phyloP scores from a whole-genome alignment of 371 early-diverging fungal species.

The Lichtheimia hyalospora region DNA sequence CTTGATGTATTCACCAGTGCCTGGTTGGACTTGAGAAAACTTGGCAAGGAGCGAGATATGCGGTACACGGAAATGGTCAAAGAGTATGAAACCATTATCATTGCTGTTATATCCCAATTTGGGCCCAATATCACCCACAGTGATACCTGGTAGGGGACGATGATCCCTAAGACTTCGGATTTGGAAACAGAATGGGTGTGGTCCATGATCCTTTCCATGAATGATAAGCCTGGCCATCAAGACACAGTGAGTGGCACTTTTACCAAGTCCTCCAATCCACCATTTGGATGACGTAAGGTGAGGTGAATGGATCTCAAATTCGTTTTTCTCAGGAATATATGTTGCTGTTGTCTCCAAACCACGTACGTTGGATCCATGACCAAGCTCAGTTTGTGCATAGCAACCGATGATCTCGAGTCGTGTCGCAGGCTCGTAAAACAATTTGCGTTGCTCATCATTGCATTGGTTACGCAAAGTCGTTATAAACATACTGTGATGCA shows the following conservation, averaged over 20 bases:
- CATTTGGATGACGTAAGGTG: conserved; percentile 81
- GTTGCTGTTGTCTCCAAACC: conserved; percentile 92
- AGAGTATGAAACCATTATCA: conserved; percentile 85
- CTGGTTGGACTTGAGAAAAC: conserved; percentile 66
- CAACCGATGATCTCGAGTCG: conserved; percentile 80
- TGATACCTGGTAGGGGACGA: conserved; percentile 73
- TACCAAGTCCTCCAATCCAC: conserved; percentile 86
- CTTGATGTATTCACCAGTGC: conserved; percentile 65
- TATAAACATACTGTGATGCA: conserved; percentile 75
- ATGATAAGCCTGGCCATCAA: conserved; percentile 87
- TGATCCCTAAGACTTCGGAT: conserved; percentile 79
- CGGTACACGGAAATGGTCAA: conserved; percentile 78
- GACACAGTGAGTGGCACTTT: conserved; percentile 74
- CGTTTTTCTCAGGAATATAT: conserved; percentile 72
- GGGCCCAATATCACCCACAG: conserved; percentile 88
- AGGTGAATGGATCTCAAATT: conserved; percentile 85
- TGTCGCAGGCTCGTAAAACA: conserved; percentile 73
- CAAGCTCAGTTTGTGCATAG: conserved; percentile 82
- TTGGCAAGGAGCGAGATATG: conserved; percentile 78
- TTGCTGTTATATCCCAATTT: conserved; percentile 82
- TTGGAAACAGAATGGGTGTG: conserved; percentile 85
- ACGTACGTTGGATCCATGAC: conserved; percentile 82
- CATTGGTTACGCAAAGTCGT: conserved; percentile 76
- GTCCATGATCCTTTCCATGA: conserved; percentile 76
- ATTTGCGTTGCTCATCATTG: conserved; percentile 73